Evolutionary conservation across 1,284 basidiomycete species (phyloP).

Genomic region (Ganoderma lucidum): DNA sequence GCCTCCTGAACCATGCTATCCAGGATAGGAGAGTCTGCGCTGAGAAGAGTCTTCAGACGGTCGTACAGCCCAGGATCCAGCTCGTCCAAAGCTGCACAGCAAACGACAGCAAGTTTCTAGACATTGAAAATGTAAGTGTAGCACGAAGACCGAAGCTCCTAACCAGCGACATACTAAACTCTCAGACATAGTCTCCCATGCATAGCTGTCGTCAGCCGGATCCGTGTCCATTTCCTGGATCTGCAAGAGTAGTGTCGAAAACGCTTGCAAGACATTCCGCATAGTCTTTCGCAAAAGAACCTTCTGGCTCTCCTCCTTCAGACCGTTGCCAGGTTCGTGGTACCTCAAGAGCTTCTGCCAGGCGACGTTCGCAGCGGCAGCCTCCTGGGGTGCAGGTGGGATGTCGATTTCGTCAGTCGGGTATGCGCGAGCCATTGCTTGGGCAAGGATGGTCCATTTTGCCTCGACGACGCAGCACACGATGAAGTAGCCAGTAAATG

Average conservation of each 20-base stretch:
- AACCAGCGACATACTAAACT: constrained; percentile 56
- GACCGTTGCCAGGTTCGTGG: constrained; percentile 50
- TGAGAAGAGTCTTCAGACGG: constrained; percentile 80
- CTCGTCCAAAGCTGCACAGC: constrained; percentile 77
- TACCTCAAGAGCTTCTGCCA: constrained; percentile 75
- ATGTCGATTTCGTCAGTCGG: constrained; percentile 37
- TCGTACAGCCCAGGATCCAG: constrained; percentile 77
- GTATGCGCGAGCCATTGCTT: constrained; percentile 65
- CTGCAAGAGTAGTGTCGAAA: constrained; percentile 75
- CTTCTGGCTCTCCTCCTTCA: constrained; percentile 50
- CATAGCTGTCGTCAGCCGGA: constrained; percentile 82
- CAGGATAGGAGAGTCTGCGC: constrained; percentile 81
- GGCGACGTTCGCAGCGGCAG: constrained; percentile 82
- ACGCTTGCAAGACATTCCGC: constrained; percentile 72
- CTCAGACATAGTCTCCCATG: constrained; percentile 89
- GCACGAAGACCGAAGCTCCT: not conserved
- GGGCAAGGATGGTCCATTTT: constrained; percentile 85
- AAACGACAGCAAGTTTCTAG: constrained; percentile 90
- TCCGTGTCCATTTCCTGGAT: constrained; percentile 83
- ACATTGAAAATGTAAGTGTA: not conserved
- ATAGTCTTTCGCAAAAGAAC: constrained; percentile 57
- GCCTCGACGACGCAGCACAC: constrained; percentile 87
- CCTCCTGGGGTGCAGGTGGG: constrained; percentile 60
- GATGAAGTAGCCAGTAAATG: constrained; percentile 88
- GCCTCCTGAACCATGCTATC: constrained; percentile 88